Percentiles rank a stretch among this genome's conserved stretches.
phyloP scores from a whole-genome alignment of 257 asterid genomes.

The Vinca minor region DNA sequence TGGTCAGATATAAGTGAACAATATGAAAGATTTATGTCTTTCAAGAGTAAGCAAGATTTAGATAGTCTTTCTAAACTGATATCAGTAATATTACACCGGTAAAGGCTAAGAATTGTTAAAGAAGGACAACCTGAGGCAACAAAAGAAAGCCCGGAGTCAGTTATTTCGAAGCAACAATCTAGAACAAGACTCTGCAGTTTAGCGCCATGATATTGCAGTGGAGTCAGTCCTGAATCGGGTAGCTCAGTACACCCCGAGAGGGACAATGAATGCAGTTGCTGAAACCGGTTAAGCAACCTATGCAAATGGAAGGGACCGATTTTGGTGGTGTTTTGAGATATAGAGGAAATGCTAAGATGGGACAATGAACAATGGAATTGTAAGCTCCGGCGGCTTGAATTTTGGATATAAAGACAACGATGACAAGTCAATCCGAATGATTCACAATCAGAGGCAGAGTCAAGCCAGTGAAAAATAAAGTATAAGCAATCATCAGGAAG shows the following conservation, averaged over 20 bases:
- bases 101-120: constrained; percentile 49
- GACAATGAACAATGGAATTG: constrained; percentile 52
- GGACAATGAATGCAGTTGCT: constrained; percentile 40
- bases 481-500: constrained; percentile 57
- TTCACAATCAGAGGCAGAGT: constrained; percentile 42
- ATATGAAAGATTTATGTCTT: constrained; percentile 54
- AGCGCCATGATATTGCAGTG: constrained; percentile 32
- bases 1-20: constrained; percentile 45
- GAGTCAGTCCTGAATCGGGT: constrained; percentile 46
- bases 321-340: constrained; percentile 28
- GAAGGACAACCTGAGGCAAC: constrained; percentile 50
- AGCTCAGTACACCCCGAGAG: constrained; percentile 63
- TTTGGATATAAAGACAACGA: constrained; percentile 60
- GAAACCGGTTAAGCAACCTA: constrained; percentile 46
- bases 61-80: constrained; percentile 43
- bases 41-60: constrained; percentile 31
- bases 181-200: constrained; percentile 36
- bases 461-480: constrained; percentile 44
- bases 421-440: constrained; percentile 65
- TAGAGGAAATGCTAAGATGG: constrained; percentile 24
- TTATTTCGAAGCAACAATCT: constrained; percentile 53
- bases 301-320: constrained; percentile 34
- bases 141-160: constrained; percentile 41
- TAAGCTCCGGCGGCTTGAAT: constrained; percentile 46
- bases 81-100: constrained; percentile 59